These are phyloP conservation scores for Plantago rigida DNA, from an alignment of 305 asterid genomes.

Conservation along the genomic window DNA sequence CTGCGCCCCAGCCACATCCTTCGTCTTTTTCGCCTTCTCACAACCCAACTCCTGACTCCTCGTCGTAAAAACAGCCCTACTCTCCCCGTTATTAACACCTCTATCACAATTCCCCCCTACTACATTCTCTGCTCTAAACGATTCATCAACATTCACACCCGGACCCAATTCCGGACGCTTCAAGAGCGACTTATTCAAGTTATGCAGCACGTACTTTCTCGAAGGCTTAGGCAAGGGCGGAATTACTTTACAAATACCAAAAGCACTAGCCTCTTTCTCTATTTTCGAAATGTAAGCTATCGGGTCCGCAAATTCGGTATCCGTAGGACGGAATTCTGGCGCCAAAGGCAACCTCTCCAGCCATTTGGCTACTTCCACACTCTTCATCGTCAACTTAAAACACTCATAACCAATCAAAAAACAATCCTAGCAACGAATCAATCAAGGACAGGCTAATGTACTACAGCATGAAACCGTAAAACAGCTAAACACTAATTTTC, in stretches of 20 bases:
- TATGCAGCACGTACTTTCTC: slow-evolving; percentile 60
- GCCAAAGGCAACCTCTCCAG: slow-evolving; percentile 80
- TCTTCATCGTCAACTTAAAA: slow-evolving; percentile 46
- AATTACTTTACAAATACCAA: slow-evolving; percentile 88
- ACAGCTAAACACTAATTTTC: slow-evolving; percentile 14
- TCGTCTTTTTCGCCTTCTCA: slow-evolving; percentile 45
- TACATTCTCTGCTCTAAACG: slow-evolving; percentile 26
- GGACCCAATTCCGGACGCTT: slow-evolving; percentile 70
- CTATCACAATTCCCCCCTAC: slow-evolving; percentile 33
- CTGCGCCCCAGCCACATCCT: slow-evolving; percentile 37
- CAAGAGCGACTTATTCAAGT: slow-evolving; percentile 74
- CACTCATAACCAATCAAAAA: slow-evolving; percentile 31
- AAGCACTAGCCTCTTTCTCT: slow-evolving; percentile 86
- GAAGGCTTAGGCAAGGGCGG: slow-evolving; percentile 93
- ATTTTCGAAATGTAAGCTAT: slow-evolving; percentile 89
- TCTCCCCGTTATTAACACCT: slow-evolving; percentile 30
- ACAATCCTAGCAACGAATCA: slow-evolving; percentile 21
- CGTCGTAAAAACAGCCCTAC: slow-evolving; percentile 71
- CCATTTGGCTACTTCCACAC: slow-evolving; percentile 72
- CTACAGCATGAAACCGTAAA: slow-evolving; percentile 18
- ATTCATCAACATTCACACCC: slow-evolving; percentile 34
- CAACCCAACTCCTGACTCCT: slow-evolving; percentile 84
- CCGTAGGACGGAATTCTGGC: slow-evolving; percentile 88
- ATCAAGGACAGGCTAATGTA: slow-evolving; percentile 27
- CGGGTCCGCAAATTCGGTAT: slow-evolving; percentile 95